Percentiles rank a stretch among this genome's conserved stretches.
Evolutionary conservation across 164 flowering plant genomes (phyloP).

Genomic region (Amborella trichopoda): DNA sequence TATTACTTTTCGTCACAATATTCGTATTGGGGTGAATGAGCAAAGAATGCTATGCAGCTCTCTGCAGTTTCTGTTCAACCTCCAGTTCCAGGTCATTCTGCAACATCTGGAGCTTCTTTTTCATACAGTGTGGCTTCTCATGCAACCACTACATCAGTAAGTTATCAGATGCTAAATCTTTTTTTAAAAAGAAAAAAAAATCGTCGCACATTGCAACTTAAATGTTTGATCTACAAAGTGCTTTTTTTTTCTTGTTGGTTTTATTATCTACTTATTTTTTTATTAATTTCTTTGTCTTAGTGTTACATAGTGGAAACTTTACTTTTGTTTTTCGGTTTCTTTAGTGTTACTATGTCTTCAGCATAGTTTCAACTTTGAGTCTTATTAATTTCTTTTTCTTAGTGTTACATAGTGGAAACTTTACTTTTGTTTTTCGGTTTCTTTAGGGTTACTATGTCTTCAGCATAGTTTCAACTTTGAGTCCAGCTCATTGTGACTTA

Average conservation of each 20-base stretch:
- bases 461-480: background rate
- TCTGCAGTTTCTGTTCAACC: slow-evolving; percentile 16
- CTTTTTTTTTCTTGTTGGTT: background rate
- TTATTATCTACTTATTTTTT: background rate
- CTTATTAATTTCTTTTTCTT: background rate
- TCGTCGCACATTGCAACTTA: background rate
- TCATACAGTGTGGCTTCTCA: slow-evolving; percentile 19
- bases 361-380: background rate
- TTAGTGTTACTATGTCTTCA: no score
- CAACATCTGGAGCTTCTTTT: slow-evolving; percentile 19
- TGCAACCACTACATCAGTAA: slow-evolving; percentile 12
- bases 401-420: background rate
- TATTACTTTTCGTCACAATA: background rate
- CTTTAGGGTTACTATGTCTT: background rate
- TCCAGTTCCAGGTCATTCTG: slow-evolving; percentile 16
- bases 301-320: no score
- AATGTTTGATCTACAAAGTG: background rate
- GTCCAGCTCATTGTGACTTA: background rate
- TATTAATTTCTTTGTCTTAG: no score
- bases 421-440: background rate
- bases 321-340: no score
- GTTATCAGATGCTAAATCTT: slow-evolving; percentile 9
- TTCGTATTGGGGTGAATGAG: slow-evolving; percentile 2
- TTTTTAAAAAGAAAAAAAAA: background rate
- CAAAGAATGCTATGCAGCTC: slow-evolving; percentile 9